Conservation (phyloP, 2,329 filamentous ascomycete species). For the Phaeosphaeria sp. region DNA sequence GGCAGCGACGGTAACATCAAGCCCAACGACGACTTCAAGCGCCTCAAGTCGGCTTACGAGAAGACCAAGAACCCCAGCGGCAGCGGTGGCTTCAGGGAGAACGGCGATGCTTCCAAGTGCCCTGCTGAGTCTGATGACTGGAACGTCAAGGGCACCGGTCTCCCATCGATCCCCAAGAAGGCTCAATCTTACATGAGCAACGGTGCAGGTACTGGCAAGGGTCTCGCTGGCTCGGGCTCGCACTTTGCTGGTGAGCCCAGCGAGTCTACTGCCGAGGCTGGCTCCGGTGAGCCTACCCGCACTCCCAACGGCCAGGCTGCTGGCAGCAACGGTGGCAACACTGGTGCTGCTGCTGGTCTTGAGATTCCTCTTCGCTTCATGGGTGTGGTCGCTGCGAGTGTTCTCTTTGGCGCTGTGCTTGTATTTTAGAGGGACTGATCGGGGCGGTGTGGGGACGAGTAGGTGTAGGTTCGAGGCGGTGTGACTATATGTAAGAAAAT, state of each 20-base stretch:
- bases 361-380: constrained; percentile 40
- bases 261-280: constrained; percentile 34
- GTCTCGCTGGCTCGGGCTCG: constrained; percentile 59
- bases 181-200: constrained; percentile 63
- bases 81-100: constrained; percentile 64
- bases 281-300: constrained; percentile 36
- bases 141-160: constrained; percentile 58
- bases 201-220: constrained; percentile 64
- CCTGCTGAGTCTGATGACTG: constrained; percentile 61
- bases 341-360: constrained; percentile 29
- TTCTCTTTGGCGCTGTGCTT: constrained; percentile 40
- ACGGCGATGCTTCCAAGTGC: constrained; percentile 61
- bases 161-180: constrained; percentile 64
- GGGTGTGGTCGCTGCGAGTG: constrained; percentile 38
- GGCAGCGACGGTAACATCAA: constrained; percentile 58
- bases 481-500: constrained; percentile 6
- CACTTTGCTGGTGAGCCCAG: constrained; percentile 42
- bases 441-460: not conserved
- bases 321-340: constrained; percentile 8
- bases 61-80: constrained; percentile 61
- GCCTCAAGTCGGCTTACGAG: constrained; percentile 59
- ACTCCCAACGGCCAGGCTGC: constrained; percentile 21
- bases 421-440: constrained; percentile 32
- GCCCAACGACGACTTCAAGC: constrained; percentile 69
- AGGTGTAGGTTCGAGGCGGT: constrained; percentile 1